Conservation (phyloP, 768 basidiomycete species). For the Hirschioporus abietinus region DNA sequence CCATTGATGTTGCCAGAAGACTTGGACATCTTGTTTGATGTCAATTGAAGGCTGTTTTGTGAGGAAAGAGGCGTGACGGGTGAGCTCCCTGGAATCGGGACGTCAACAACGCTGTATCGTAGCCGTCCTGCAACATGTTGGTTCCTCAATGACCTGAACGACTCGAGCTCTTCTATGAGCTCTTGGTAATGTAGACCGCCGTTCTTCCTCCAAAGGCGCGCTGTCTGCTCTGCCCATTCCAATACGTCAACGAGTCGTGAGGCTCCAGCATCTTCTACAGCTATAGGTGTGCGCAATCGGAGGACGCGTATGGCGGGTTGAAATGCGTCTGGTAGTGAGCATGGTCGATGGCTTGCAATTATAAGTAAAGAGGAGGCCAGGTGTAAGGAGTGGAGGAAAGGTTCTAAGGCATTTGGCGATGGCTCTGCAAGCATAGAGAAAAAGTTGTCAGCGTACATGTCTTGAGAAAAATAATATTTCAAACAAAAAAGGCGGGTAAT, state of each 20-base stretch:
- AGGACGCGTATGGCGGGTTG: slow-evolving; percentile 30
- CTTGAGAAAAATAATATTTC: background rate
- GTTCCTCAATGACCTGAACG: background rate
- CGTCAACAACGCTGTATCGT: background rate
- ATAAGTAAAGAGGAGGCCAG: slow-evolving; percentile 33
- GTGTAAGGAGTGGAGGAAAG: slow-evolving; percentile 28
- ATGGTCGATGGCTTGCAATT: slow-evolving; percentile 30
- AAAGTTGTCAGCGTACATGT: slow-evolving; percentile 1
- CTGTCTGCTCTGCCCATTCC: slow-evolving; percentile 36
- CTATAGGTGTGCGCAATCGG: slow-evolving; percentile 27
- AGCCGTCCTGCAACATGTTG: background rate
- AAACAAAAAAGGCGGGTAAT: background rate
- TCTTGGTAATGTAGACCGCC: slow-evolving; percentile 24
- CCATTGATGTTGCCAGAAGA: background rate
- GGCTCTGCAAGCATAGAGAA: slow-evolving; percentile 21
- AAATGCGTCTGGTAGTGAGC: slow-evolving; percentile 21
- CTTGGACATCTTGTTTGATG: background rate
- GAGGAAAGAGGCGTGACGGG: background rate
- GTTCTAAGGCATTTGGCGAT: slow-evolving; percentile 24
- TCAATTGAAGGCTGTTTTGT: background rate
- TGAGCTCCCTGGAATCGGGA: background rate
- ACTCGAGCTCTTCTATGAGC: slow-evolving; percentile 13
- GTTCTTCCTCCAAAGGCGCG: slow-evolving; percentile 30
- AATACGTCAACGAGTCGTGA: slow-evolving; percentile 30
- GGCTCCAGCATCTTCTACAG: slow-evolving; percentile 27